phyloP scores from a whole-genome alignment of 345 rosid species.

The Cardiospermum halicacabum region DNA sequence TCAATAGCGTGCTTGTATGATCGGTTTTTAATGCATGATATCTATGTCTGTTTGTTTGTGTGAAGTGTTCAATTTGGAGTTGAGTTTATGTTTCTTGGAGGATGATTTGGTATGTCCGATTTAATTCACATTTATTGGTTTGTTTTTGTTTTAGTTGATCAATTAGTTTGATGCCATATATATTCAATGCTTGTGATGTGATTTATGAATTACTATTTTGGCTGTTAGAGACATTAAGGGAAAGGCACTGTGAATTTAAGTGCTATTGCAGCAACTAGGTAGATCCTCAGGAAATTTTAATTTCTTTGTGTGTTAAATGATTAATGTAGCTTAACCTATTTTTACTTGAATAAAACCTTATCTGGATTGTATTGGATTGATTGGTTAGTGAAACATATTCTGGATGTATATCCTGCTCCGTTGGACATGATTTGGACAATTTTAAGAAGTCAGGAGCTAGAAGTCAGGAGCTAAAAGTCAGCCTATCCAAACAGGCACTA shows the following conservation, averaged over 20 bases:
- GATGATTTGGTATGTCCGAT: conserved; percentile 5
- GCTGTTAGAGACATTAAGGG: background rate
- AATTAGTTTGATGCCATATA: background rate
- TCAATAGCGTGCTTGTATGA: conserved; percentile 6
- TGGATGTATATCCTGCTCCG: too few relatives aligned
- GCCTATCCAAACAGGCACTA: too few relatives aligned
- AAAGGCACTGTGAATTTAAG: conserved; percentile 2
- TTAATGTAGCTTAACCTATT: background rate
- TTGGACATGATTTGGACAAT: too few relatives aligned
- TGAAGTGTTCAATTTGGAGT: background rate
- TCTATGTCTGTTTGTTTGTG: background rate
- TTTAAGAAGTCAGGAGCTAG: too few relatives aligned
- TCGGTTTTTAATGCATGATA: background rate
- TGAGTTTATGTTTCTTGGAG: background rate
- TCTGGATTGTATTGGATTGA: background rate
- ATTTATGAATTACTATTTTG: background rate
- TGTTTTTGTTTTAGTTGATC: background rate
- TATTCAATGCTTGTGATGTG: background rate
- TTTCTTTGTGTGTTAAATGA: background rate
- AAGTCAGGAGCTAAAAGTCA: too few relatives aligned
- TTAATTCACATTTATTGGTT: conserved; percentile 1
- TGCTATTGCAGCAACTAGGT: background rate
- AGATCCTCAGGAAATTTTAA: background rate
- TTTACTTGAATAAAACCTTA: background rate
- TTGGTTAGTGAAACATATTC: too few relatives aligned